These are phyloP conservation scores for Aspergillus baeticus DNA, from an alignment of 495 filamentous ascomycete genomes.

Conservation along the genomic window DNA sequence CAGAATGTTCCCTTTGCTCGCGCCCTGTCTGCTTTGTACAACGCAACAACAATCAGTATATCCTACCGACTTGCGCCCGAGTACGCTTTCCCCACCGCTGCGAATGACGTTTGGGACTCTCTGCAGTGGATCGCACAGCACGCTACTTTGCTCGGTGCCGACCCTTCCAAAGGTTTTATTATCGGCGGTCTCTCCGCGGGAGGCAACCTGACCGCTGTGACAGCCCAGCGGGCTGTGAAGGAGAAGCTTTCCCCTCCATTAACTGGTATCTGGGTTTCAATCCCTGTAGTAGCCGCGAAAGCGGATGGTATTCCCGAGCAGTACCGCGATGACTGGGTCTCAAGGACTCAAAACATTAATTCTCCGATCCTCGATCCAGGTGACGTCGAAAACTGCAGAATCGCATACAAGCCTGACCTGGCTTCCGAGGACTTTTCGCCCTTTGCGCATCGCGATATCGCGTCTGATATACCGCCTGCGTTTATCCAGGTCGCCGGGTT, in stretches of 20 bases:
- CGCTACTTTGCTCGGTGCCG: constrained; percentile 12
- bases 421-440: constrained; percentile 4
- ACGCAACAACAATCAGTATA: background rate
- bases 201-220: constrained; percentile 11
- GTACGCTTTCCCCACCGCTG: constrained; percentile 14
- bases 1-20: background rate
- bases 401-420: background rate
- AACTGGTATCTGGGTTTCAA: constrained; percentile 7
- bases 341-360: constrained; percentile 2
- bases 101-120: constrained; percentile 19
- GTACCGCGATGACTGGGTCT: constrained; percentile 4
- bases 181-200: constrained; percentile 17
- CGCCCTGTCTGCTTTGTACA: background rate
- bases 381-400: background rate
- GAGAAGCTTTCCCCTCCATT: constrained; percentile 2
- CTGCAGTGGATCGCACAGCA: constrained; percentile 18
- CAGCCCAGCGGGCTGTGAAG: background rate
- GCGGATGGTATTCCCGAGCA: constrained; percentile 4
- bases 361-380: background rate
- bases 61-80: constrained; percentile 20
- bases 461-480: constrained; percentile 7
- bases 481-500: constrained; percentile 38
- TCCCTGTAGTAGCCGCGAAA: background rate
- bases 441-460: background rate
- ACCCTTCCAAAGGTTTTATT: constrained; percentile 14